These are phyloP conservation scores for Baudoinia panamericana DNA, from an alignment of 495 filamentous ascomycete genomes.

Conservation along the genomic window DNA sequence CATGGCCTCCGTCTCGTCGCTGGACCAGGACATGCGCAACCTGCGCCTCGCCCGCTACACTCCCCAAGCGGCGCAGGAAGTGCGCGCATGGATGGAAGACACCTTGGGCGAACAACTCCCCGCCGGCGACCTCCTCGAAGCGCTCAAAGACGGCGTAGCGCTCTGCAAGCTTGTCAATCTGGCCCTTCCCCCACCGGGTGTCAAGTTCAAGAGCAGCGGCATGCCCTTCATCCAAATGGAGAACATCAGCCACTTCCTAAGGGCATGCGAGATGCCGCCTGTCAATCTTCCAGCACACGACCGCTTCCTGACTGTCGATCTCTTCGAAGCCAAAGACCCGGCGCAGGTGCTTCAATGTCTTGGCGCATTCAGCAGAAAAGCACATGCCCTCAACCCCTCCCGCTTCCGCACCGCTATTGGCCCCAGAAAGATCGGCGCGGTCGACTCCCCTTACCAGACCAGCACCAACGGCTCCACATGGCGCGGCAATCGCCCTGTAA, in stretches of 20 bases:
- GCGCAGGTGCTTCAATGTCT: slow-evolving; percentile 93
- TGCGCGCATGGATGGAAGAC: slow-evolving; percentile 74
- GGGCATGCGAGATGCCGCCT: slow-evolving; percentile 68
- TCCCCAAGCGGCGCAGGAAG: slow-evolving; percentile 77
- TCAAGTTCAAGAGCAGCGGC: slow-evolving; percentile 65
- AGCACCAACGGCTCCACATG: slow-evolving; percentile 28
- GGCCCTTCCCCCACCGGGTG: slow-evolving; percentile 58
- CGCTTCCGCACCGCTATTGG: slow-evolving; percentile 63
- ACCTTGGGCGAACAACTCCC: slow-evolving; percentile 61
- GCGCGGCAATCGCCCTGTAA: slow-evolving; percentile 36
- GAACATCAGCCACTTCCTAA: slow-evolving; percentile 93
- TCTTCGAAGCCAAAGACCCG: slow-evolving; percentile 93
- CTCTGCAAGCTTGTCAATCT: slow-evolving; percentile 87
- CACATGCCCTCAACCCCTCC: slow-evolving; percentile 60
- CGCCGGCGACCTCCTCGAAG: slow-evolving; percentile 64
- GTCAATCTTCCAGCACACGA: slow-evolving; percentile 85
- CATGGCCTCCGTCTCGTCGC: slow-evolving; percentile 89
- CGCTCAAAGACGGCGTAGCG: slow-evolving; percentile 73
- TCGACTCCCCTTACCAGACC: slow-evolving; percentile 46
- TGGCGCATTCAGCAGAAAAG: slow-evolving; percentile 76
- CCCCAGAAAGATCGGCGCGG: slow-evolving; percentile 53
- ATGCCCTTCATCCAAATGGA: slow-evolving; percentile 99
- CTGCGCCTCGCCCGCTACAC: slow-evolving; percentile 90
- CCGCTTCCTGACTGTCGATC: slow-evolving; percentile 91
- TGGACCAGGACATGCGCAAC: slow-evolving; percentile 92